Conservation (phyloP, 768 basidiomycete species). For the Gloeostereum incarnatum region DNA sequence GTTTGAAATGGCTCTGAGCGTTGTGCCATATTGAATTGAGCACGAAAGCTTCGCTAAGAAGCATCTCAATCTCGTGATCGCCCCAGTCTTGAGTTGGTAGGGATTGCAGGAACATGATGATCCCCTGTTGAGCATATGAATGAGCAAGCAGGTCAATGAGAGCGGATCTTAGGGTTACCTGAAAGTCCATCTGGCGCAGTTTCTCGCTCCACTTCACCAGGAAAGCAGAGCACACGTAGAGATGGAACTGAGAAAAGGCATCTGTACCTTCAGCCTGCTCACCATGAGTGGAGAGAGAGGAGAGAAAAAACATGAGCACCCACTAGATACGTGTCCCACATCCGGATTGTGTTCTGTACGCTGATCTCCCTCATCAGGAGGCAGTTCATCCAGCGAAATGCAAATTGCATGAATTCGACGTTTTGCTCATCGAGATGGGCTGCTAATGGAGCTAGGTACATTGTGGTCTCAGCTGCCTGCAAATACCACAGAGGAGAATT, state of each 20-base stretch:
- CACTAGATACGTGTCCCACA: slow-evolving; percentile 99
- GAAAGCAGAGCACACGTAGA: slow-evolving; percentile 97
- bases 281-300: slow-evolving; percentile 3
- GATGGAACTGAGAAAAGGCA: slow-evolving; percentile 97
- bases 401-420: slow-evolving; percentile 99
- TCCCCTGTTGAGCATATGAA: slow-evolving; percentile 48
- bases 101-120: slow-evolving; percentile 97
- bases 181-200: slow-evolving; percentile 95
- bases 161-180: slow-evolving; percentile 42
- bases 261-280: slow-evolving; percentile 90
- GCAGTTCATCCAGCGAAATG: slow-evolving; percentile 99
- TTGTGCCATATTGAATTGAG: slow-evolving; percentile 91
- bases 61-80: slow-evolving; percentile 91
- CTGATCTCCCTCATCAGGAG: slow-evolving; percentile 96
- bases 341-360: slow-evolving; percentile 92
- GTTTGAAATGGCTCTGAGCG: slow-evolving; percentile 78
- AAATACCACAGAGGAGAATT: slow-evolving; percentile 3
- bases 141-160: background rate
- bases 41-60: slow-evolving; percentile 93
- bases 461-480: background rate
- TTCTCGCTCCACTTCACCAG: slow-evolving; percentile 93
- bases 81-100: slow-evolving; percentile 91
- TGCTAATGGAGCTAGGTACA: slow-evolving; percentile 63
- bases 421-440: slow-evolving; percentile 82
- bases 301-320: slow-evolving; percentile 16